Evolutionary conservation across 192 early-diverging fungal species (phyloP), one percentile per base, ranked within the genome.

Genomic region (Coemansia sp.): DNA sequence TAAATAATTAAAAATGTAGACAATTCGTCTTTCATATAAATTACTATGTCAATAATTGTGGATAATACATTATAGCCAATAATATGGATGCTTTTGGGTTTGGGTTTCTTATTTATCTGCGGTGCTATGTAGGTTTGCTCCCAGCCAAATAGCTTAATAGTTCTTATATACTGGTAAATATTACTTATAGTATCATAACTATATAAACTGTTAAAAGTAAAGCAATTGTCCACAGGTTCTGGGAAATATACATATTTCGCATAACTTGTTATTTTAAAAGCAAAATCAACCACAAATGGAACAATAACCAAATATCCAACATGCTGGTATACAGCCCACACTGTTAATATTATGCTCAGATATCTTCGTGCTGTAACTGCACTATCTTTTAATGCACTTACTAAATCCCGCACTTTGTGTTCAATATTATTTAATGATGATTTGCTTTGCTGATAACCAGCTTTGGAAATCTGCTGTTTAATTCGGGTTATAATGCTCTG

Each of bases 91-190:
- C 22, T 68, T 16, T 0, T 11, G 7, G 3, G 3, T n/a, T 54
- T 14, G 5, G 24, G 24, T 1, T 26, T 26, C 24, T 1, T 26
- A 26, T 1, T 26, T 26, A 2, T 26, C 32, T 35, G 27, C 0
- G 59, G 32, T 8, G 62, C 49, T 19, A 63, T 20, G 23, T 59
- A 73, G 20, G 57, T 63, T 20, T 29, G 49, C 16, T 78, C 75
- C 75, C 75, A 78, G 11, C 69, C 66, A 60, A 68, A 73, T 19
- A 78, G n/a, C 51, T 73, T 78, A 7, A 78, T 65, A 3, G 66
- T 53, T 45, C 41, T 45, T 3, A 45, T 45, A 45, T 45, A 5
- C 13, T 2, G 3, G 5, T 4, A 45, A 12, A 43, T 9, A 43
- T 43, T n/a, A 43, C 41, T 11, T 4, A 43, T 43, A 43, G 16